Evolutionary conservation across 2,329 filamentous ascomycete species (phyloP).

Genomic region (Aspergillus eucalypticola): DNA sequence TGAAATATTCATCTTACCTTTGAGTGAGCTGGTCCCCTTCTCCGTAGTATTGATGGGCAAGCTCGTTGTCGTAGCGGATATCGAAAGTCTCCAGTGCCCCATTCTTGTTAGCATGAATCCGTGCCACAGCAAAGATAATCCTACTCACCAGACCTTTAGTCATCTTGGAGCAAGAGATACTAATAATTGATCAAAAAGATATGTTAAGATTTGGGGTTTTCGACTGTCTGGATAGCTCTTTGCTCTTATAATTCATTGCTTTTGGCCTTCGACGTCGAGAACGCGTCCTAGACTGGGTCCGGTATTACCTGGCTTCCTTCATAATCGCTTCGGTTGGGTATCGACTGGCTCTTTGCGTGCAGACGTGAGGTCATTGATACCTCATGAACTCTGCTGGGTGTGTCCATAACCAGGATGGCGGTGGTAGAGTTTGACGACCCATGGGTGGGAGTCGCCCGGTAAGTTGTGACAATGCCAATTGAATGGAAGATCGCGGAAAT

Average conservation of each 20-base stretch:
- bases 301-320: background rate
- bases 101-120: background rate
- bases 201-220: background rate
- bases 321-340: background rate
- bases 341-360: too few relatives aligned
- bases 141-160: background rate
- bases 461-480: background rate
- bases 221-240: background rate
- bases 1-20: background rate
- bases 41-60: constrained; percentile 21
- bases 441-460: background rate
- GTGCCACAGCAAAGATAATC: background rate
- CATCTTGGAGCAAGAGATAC: background rate
- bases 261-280: background rate
- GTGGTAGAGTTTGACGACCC: background rate
- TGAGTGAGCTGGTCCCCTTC: constrained; percentile 16
- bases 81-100: constrained; percentile 19
- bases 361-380: background rate
- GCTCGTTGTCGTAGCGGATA: constrained; percentile 21
- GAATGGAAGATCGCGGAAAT: background rate
- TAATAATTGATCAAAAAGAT: too few relatives aligned
- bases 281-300: background rate
- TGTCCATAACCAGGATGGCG: background rate
- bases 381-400: background rate
- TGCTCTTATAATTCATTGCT: background rate